Percentiles rank a stretch among this genome's conserved stretches.
Conservation (phyloP, 1,284 basidiomycete species). For the Tilletiaria anomala region DNA sequence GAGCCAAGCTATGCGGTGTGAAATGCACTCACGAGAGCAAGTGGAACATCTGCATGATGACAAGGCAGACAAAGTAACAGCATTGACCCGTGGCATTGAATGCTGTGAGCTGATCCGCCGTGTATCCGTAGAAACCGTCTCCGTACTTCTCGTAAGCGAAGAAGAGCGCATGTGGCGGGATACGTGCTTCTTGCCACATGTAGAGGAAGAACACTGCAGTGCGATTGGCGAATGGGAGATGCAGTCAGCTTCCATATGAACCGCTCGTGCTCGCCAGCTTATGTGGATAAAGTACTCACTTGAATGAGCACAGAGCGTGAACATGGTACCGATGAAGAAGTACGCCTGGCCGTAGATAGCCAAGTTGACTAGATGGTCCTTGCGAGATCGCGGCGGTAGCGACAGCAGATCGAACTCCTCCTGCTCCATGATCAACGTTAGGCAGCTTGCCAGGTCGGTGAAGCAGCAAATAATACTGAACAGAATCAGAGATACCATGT, state of each 20-base stretch:
- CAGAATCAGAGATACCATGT: too few relatives aligned
- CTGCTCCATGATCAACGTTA: constrained; percentile 49
- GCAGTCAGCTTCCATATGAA: too few relatives aligned
- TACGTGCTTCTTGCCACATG: constrained; percentile 44
- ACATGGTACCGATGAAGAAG: constrained; percentile 50
- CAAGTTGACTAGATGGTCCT: constrained; percentile 45
- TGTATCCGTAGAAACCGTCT: constrained; percentile 37
- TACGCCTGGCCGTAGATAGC: constrained; percentile 54
- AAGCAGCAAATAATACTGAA: constrained; percentile 50
- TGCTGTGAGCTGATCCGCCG: constrained; percentile 35
- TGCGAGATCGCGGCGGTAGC: constrained; percentile 52
- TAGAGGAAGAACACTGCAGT: constrained; percentile 45
- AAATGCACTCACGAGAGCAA: too few relatives aligned
- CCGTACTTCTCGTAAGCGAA: constrained; percentile 43
- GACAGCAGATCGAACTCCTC: constrained; percentile 51
- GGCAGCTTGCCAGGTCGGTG: constrained; percentile 46
- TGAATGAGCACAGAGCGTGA: constrained; percentile 49
- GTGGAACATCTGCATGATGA: constrained; percentile 53
- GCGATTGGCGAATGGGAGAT: too few relatives aligned
- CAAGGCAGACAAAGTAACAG: constrained; percentile 50
- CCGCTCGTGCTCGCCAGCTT: too few relatives aligned
- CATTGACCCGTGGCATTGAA: constrained; percentile 39
- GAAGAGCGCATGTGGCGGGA: constrained; percentile 43
- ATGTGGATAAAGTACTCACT: too few relatives aligned
- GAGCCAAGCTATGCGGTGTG: neutral